Conservation (phyloP, 2,329 filamentous ascomycete genomes). For the Fusarium drepaniforme region DNA sequence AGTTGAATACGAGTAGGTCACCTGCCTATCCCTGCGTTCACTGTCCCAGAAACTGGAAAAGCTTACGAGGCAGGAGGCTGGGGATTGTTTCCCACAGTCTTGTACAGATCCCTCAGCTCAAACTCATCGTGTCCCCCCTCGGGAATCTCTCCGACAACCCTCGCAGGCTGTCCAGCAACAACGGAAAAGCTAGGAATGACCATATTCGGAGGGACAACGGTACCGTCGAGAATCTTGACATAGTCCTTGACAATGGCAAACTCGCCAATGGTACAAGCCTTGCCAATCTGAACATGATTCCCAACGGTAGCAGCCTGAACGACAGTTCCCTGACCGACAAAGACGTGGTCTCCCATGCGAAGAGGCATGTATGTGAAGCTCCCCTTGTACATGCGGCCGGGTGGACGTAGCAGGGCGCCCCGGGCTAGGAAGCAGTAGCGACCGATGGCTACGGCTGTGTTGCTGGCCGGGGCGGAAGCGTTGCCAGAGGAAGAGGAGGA, state of each 20-base stretch:
- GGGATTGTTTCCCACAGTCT: slow-evolving; percentile 71
- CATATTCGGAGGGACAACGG: slow-evolving; percentile 88
- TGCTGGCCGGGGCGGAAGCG: slow-evolving; percentile 58
- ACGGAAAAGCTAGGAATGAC: slow-evolving; percentile 93
- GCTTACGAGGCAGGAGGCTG: slow-evolving; percentile 48
- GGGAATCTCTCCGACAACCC: slow-evolving; percentile 84
- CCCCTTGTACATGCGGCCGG: slow-evolving; percentile 85
- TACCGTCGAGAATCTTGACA: slow-evolving; percentile 86
- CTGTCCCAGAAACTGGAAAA: neutral
- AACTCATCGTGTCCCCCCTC: slow-evolving; percentile 76
- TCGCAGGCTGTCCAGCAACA: slow-evolving; percentile 85
- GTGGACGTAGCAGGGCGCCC: slow-evolving; percentile 83
- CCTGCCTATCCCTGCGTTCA: neutral
- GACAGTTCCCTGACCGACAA: slow-evolving; percentile 80
- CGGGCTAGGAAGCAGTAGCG: slow-evolving; percentile 91
- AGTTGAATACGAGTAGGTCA: neutral
- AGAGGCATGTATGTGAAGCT: slow-evolving; percentile 86
- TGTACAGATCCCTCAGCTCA: slow-evolving; percentile 74
- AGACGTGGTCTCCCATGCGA: slow-evolving; percentile 94
- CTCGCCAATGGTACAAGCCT: slow-evolving; percentile 81
- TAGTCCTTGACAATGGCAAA: slow-evolving; percentile 96
- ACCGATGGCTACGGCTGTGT: slow-evolving; percentile 85
- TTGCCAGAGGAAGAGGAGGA: slow-evolving; percentile 55
- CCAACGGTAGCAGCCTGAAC: slow-evolving; percentile 88
- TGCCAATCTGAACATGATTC: slow-evolving; percentile 87